Base-by-base conservation (phyloP, 257 asterid species). In the Solanum virginianum region DNA sequence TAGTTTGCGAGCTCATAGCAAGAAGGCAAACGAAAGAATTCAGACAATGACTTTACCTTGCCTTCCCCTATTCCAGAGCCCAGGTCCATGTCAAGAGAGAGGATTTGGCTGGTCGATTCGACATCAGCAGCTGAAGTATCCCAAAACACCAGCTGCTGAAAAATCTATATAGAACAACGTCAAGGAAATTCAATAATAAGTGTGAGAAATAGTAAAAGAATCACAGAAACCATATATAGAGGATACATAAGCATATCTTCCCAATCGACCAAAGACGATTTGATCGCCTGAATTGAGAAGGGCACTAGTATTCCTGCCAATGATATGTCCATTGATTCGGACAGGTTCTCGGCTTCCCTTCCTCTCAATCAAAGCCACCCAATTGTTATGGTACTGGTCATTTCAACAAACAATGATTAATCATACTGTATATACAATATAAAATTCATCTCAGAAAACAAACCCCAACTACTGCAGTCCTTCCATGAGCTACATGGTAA, bases 201-300 rank as follows among this genome's bases (percentile, higher is more conserved):
- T 10, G 43, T 20, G 55, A 70, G 53, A 70, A 70, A 41, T 20
- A 43, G 32, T 70, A 70, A 39, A 18, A 71, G 55, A 71, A 62
- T 89, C 95, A 85, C 99, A 94, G 11, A 57, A 6, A 65, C 72
- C 69, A 80, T 80, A 75, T 29, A 22, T 66, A 65, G 56, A 92
- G 94, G 97, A 95, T 95, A 95, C 98, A 86, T 93, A 94, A 87
- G 97, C 93, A 92, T 91, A 94, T 84, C 77, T 90, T 74, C 97
- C 97, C 41, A 75, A 90, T 85, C 86, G 84, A 63, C 98, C 98
- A 69, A 95, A 95, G 81, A 90, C 90, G 89, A 95, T 84, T 88
- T 93, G 96, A 90, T 95, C 98, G 81, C 95, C 98, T 16, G 98
- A 95, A 82, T 86, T 89, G 84, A 94, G 97, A 79, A 89, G 88